phyloP scores from a whole-genome alignment of 768 basidiomycete genomes.

The Tremella mesenterica region DNA sequence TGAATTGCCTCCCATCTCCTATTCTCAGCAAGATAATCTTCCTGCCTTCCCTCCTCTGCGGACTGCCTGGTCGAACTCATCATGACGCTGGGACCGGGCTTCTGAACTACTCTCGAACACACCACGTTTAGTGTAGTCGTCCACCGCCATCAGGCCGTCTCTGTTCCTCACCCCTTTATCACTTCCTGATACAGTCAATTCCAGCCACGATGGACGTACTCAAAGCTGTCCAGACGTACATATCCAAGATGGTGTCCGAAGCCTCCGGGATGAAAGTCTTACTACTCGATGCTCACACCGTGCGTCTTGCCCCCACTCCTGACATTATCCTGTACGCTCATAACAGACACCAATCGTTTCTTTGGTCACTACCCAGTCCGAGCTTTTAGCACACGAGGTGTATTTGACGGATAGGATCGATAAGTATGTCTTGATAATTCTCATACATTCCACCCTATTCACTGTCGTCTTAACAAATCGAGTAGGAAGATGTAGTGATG shows the following conservation, averaged over 20 bases:
- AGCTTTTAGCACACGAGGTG: constrained; percentile 85
- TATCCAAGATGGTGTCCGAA: constrained; percentile 75
- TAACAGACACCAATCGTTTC: constrained; percentile 86
- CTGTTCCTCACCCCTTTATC: too few species aligned
- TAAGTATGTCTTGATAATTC: constrained; percentile 52
- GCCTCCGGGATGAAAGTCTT: constrained; percentile 91
- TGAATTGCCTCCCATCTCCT: too few species aligned
- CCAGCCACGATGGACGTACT: constrained; percentile 70
- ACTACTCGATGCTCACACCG: constrained; percentile 87
- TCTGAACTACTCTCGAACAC: too few species aligned
- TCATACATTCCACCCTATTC: too few species aligned
- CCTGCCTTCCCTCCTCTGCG: too few species aligned
- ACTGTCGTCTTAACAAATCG: too few species aligned
- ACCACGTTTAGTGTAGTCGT: too few species aligned
- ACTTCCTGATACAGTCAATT: too few species aligned
- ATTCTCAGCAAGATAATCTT: too few species aligned
- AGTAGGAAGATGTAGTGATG: not conserved
- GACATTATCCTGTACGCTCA: not conserved
- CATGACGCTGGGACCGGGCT: too few species aligned
- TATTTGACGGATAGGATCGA: constrained; percentile 97
- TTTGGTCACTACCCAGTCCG: constrained; percentile 85
- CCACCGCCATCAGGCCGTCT: too few species aligned
- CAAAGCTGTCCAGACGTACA: constrained; percentile 89
- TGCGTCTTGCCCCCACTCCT: constrained; percentile 46
- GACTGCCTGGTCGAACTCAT: too few species aligned